Evolutionary conservation across 805 yeast genomes (phyloP).

Genomic region (Candida lessepsii): DNA sequence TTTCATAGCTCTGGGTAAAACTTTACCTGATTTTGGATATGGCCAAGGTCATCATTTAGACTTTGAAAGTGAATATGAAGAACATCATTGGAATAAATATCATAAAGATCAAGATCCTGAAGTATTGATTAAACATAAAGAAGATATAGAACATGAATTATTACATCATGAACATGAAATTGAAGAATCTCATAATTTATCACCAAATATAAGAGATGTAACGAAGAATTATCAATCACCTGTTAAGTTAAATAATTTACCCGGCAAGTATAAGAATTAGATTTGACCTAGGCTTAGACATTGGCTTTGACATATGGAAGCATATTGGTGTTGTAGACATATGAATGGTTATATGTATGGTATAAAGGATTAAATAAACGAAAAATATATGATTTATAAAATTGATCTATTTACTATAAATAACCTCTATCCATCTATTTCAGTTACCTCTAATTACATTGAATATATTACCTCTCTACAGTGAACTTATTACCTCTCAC

Average conservation of each 20-base stretch:
- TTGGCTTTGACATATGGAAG: too few relatives aligned
- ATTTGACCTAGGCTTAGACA: too few relatives aligned
- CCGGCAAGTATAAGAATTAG: constrained; percentile 24
- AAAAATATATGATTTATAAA: too few relatives aligned
- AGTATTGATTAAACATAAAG: constrained; percentile 75
- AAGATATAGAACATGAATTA: constrained; percentile 84
- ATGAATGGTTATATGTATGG: too few relatives aligned
- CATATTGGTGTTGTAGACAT: too few relatives aligned
- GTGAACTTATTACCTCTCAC: too few relatives aligned
- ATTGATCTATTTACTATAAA: too few relatives aligned
- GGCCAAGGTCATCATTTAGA: constrained; percentile 96
- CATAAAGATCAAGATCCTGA: constrained; percentile 81
- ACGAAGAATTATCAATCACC: constrained; percentile 31
- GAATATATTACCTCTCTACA: too few relatives aligned
- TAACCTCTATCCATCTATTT: too few relatives aligned
- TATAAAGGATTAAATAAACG: too few relatives aligned
- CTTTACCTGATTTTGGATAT: constrained; percentile 86
- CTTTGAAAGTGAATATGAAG: constrained; percentile 89
- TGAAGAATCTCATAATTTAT: constrained; percentile 49
- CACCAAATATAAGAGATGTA: constrained; percentile 26
- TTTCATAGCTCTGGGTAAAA: constrained; percentile 60
- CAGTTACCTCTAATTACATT: too few relatives aligned
- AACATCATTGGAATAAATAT: constrained; percentile 88
- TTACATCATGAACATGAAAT: constrained; percentile 85
- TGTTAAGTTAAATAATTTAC: constrained; percentile 31